Evolutionary conservation across 208 protist species (phyloP).

Genomic region (Leishmania arabica): DNA sequence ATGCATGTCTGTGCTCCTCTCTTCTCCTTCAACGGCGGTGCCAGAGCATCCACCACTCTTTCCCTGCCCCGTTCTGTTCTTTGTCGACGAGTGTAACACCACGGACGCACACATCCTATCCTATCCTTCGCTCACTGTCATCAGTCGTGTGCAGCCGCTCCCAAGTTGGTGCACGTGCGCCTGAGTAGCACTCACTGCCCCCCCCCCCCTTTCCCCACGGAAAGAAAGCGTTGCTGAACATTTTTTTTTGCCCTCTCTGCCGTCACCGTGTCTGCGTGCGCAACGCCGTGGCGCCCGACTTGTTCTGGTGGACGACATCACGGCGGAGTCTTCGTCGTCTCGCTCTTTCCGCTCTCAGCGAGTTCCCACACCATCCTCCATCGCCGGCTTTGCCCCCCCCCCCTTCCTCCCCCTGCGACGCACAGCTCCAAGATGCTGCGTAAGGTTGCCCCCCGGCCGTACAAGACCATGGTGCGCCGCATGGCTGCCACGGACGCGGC

Average conservation of each 20-base stretch:
- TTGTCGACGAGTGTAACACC: too few species aligned
- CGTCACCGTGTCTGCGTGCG: neutral
- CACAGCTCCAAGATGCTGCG: conserved; percentile 55
- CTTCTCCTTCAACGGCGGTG: neutral
- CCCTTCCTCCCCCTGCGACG: neutral
- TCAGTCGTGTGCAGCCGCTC: neutral
- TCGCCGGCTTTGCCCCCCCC: neutral
- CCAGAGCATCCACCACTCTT: neutral
- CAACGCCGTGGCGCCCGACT: neutral
- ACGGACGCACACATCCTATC: neutral
- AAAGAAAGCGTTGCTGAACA: neutral
- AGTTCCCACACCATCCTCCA: neutral
- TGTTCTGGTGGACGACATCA: neutral
- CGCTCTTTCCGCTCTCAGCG: neutral
- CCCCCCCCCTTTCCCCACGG: neutral
- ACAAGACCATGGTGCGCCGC: conserved; percentile 84
- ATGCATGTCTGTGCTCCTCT: neutral
- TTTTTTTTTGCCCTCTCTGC: neutral
- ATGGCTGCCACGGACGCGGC: conserved; percentile 58
- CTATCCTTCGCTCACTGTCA: neutral
- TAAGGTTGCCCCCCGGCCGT: conserved; percentile 61
- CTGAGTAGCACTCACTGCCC: neutral
- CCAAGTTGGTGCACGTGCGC: neutral
- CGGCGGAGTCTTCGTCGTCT: neutral
- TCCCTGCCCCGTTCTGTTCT: neutral